Evolutionary conservation across 306 rosid genomes (phyloP).

Genomic region (Vigna mungo): DNA sequence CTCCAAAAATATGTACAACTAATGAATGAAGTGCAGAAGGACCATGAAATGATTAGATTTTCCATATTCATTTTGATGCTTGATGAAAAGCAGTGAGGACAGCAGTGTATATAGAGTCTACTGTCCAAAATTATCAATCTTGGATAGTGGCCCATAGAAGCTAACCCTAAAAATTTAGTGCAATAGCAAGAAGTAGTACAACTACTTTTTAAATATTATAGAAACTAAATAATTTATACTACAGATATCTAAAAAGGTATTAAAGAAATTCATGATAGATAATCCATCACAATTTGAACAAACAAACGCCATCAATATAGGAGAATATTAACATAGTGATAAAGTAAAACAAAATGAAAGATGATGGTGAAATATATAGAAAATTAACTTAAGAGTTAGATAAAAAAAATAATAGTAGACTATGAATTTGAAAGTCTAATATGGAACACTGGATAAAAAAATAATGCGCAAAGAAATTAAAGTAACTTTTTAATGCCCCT

Average conservation of each 20-base stretch:
- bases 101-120: background rate
- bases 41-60: conserved; percentile 20
- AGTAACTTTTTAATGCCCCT: background rate
- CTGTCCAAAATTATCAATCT: background rate
- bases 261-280: background rate
- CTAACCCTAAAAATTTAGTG: background rate
- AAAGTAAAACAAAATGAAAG: too few species aligned
- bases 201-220: background rate
- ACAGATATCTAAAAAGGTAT: too few species aligned
- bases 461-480: too few species aligned
- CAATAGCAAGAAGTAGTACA: background rate
- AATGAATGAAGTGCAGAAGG: conserved; percentile 19
- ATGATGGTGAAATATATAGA: background rate
- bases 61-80: background rate
- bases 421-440: background rate
- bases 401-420: background rate
- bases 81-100: conserved; percentile 7
- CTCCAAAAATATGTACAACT: conserved; percentile 32
- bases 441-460: background rate
- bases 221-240: background rate
- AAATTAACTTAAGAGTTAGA: background rate
- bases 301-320: background rate
- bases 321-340: background rate
- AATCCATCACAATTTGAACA: background rate
- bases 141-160: background rate